Evolutionary conservation across 495 filamentous ascomycete species (phyloP), one percentile per base, ranked within the genome.

Genomic region (Astrothelium subdiscretum): DNA sequence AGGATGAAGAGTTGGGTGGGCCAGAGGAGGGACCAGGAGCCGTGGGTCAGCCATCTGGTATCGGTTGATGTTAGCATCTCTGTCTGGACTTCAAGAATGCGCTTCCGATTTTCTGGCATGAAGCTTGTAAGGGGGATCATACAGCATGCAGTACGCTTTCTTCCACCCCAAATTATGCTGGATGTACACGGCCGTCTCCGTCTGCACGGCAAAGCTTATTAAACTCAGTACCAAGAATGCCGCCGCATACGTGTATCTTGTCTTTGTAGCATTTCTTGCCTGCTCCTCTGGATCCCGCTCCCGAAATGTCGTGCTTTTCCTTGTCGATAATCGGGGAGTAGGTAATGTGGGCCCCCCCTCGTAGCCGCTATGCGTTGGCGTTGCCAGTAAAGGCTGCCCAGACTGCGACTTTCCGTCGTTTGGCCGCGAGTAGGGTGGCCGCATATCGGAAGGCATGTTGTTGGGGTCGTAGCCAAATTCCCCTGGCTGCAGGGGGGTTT

Each of bases 111-210:
- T 48, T 15, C 59, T 58, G 61, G 67, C 64, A 67, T 65, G 65
- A 38, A 62, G 65, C 64, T 32, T 51, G n/a, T 38, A 24, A n/a
- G 60, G n/a, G 24, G 40, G 44, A 65, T 81, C 83, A 79, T 77
- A 98, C 81, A 98, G 80, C 94, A 98, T 98, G 78, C 87, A 91
- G 78, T 97, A 98, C 27, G 92, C 87, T 76, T 98, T 97, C 71
- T 92, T 84, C 94, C 94, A 98, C 32, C 83, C 80, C 62, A 96
- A 72, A 43, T 91, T 85, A 73, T 90, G 83, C 72, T 96, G 90
- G 43, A 98, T 91, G 72, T 96, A 92, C 8, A 91, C 85, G 2
- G 94, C 91, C 15, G 95, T 91, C 78, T 96, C 92, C 5, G 94
- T 97, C 79, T 98, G 94, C 4, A 96, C 76, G 32, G 81, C 78